A percentile compares a stretch with the other conserved stretches of the same genome.
Evolutionary conservation across 2,329 filamentous ascomycete species (phyloP).

Genomic region (Leptographium procerum): DNA sequence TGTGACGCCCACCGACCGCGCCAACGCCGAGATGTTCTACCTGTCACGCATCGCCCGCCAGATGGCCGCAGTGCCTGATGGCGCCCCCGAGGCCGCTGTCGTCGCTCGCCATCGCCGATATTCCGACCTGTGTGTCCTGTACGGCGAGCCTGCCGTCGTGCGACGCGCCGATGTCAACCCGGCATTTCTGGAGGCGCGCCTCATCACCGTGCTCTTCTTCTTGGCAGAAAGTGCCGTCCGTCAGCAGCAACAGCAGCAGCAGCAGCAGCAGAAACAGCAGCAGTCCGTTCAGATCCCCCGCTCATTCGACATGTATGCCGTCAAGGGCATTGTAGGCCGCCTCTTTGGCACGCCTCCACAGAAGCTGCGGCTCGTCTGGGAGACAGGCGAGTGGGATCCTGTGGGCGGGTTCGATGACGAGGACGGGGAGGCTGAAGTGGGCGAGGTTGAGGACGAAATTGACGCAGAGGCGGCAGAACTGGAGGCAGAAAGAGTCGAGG

Average conservation of each 20-base stretch:
- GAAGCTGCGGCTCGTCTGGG: constrained; percentile 61
- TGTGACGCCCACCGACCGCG: constrained; percentile 62
- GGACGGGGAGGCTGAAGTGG: constrained; percentile 45
- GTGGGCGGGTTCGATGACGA: constrained; percentile 51
- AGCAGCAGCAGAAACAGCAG: constrained; percentile 8
- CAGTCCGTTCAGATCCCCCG: constrained; percentile 51
- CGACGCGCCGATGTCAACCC: constrained; percentile 53
- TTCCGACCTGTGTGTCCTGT: constrained; percentile 57
- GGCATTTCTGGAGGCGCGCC: constrained; percentile 67
- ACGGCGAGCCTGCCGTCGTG: constrained; percentile 59
- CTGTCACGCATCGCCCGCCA: constrained; percentile 72
- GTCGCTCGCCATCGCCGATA: constrained; percentile 60
- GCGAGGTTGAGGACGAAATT: constrained; percentile 42
- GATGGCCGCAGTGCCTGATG: constrained; percentile 47
- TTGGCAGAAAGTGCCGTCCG: constrained; percentile 5
- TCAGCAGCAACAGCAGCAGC: background rate
- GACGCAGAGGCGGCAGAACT: constrained; percentile 29
- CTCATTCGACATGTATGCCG: constrained; percentile 66
- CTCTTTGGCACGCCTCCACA: constrained; percentile 57
- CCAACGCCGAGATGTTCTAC: constrained; percentile 90
- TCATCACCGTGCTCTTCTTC: constrained; percentile 54
- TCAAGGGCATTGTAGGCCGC: constrained; percentile 67
- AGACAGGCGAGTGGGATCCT: constrained; percentile 85
- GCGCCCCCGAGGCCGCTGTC: constrained; percentile 41
- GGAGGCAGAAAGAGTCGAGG: constrained; percentile 8